Percentiles rank a stretch among this genome's conserved stretches.
phyloP scores from a whole-genome alignment of 305 asterid genomes.

The Fraxinus albicans region DNA sequence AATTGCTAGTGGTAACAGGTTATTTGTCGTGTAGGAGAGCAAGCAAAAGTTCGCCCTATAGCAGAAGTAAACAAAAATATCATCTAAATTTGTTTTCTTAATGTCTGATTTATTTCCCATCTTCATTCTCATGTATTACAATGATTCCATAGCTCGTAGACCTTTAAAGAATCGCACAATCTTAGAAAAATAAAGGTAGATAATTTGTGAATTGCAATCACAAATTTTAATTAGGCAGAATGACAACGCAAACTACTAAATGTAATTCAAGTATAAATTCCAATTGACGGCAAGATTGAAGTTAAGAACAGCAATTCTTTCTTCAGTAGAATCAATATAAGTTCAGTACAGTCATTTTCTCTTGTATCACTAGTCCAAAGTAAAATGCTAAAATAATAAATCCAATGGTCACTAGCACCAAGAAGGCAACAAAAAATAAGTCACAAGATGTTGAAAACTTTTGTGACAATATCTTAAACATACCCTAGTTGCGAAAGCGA shows the following conservation, averaged over 20 bases:
- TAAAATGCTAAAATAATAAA: background rate
- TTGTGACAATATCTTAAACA: constrained; percentile 14
- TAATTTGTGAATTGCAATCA: background rate
- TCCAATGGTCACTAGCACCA: constrained; percentile 14
- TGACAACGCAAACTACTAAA: background rate
- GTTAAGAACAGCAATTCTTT: constrained; percentile 9
- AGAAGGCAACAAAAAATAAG: background rate
- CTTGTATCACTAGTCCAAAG: background rate
- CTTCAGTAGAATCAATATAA: background rate
- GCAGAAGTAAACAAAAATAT: background rate
- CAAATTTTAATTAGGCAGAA: background rate
- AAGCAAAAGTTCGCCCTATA: background rate
- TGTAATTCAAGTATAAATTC: background rate
- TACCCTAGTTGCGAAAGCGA: constrained; percentile 99
- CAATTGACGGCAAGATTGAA: background rate
- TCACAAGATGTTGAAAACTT: background rate
- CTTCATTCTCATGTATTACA: background rate
- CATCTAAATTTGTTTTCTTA: background rate
- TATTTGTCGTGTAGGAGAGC: constrained; percentile 11
- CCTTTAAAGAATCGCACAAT: background rate
- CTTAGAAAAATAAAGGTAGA: background rate
- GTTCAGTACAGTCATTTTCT: background rate
- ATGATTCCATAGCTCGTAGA: background rate
- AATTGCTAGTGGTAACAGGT: background rate
- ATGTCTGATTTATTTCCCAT: background rate